Evolutionary conservation across 176 grass and related monocot species (phyloP), one percentile per base, ranked within the genome.

Genomic region (Oryza coarctata): DNA sequence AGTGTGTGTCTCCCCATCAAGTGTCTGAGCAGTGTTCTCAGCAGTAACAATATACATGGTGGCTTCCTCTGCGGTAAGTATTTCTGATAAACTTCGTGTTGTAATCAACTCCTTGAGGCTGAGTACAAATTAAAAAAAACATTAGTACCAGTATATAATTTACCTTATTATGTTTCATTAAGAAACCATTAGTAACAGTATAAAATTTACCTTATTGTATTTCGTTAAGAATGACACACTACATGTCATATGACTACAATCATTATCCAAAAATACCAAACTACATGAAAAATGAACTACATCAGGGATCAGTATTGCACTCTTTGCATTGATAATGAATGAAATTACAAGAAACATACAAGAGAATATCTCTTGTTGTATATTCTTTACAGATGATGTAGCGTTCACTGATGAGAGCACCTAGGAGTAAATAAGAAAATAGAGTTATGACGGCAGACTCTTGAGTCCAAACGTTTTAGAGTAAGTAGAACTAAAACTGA

Each of bases 61-160:
- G 88, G 89, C 87, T 88, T 99, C 96, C 63, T 99, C 96, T 39
- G 82, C 36, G 52, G 82, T 88, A 64, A 79, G 81, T 88, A 99
- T 85, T 79, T 99, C 96, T n/a, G 83, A 88, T 12, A 99, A 70
- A 70, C 74, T 86, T 60, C 76, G 91, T 86, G 75, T 85, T 7
- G 85, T 71, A 71, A 90, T 87, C 80, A 99, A 88, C 71, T 99
- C 96, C 76, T 92, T 99, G 25, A 99, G 89, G 76, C 96, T 99
- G 85, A 6, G 69, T 26, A 77, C n/a, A 71, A 78, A 70, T 22
- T 83, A 83, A 86, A 83, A 22, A 8, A 55, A 67, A 39, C 50
- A 40, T 74, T 40, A 83, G 35, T 73, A 79, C 15, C 55, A 43
- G n/a, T 80, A 71, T 9, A 74, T 31, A 60, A 57, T 47, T 74